Evolutionary conservation across 345 rosid genomes (phyloP).

Genomic region (Leavenworthia alabamica): DNA sequence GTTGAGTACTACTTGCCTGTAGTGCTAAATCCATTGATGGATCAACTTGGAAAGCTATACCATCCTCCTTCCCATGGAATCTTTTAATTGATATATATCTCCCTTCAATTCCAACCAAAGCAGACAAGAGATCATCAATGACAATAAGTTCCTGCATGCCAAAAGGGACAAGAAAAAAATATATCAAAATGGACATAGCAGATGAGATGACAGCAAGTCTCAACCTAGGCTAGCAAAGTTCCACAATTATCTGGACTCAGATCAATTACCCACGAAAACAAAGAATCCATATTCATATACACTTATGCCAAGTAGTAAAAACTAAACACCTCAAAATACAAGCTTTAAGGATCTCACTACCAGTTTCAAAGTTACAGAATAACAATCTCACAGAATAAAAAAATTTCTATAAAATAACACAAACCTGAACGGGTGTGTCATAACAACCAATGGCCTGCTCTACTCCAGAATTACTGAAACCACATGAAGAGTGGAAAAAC

Average conservation of each 20-base stretch:
- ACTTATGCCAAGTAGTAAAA: background rate
- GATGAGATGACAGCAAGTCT: background rate
- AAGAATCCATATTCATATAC: constrained; percentile 4
- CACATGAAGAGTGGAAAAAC: background rate
- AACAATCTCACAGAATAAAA: background rate
- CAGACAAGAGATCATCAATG: constrained; percentile 84
- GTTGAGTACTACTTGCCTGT: constrained; percentile 47
- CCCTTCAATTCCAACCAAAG: constrained; percentile 94
- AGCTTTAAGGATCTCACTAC: background rate
- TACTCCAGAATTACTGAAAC: constrained; percentile 41
- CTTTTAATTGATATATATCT: constrained; percentile 67
- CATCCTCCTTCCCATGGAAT: constrained; percentile 54
- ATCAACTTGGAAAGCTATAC: constrained; percentile 65
- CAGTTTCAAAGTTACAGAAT: constrained; percentile 9
- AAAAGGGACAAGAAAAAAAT: background rate
- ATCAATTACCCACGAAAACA: background rate
- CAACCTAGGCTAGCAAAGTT: background rate
- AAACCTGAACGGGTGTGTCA: constrained; percentile 70
- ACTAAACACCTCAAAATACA: constrained; percentile 3
- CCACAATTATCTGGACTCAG: background rate
- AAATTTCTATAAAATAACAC: background rate
- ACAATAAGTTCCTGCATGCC: constrained; percentile 72
- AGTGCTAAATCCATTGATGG: constrained; percentile 89
- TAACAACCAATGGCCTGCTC: constrained; percentile 74
- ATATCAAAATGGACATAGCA: background rate